These are phyloP conservation scores for Cladosporium sp. DNA, from an alignment of 2,329 filamentous ascomycete genomes.

Conservation along the genomic window DNA sequence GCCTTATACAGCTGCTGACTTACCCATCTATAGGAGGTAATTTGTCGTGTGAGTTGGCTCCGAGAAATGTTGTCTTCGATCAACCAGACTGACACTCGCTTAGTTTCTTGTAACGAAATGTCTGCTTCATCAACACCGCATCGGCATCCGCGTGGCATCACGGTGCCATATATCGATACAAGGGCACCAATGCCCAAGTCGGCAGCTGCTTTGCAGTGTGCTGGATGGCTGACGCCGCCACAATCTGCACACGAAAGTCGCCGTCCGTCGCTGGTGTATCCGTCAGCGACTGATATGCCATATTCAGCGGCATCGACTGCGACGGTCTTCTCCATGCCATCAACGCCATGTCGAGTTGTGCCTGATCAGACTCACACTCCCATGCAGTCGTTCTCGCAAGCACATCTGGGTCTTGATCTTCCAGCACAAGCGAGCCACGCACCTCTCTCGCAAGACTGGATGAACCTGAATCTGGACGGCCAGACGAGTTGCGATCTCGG, in stretches of 20 bases:
- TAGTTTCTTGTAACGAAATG: constrained; percentile 29
- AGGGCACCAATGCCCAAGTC: constrained; percentile 23
- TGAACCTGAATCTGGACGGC: constrained; percentile 3
- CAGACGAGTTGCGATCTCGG: not conserved
- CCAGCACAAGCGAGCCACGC: not conserved
- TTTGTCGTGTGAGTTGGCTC: constrained; percentile 28
- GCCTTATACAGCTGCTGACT: constrained; percentile 12
- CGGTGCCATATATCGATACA: constrained; percentile 33
- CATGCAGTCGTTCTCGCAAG: constrained; percentile 2
- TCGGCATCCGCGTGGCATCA: constrained; percentile 29
- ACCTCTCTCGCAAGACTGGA: constrained; percentile 1
- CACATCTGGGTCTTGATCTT: not conserved
- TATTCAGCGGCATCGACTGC: constrained; percentile 29
- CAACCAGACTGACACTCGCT: constrained; percentile 22
- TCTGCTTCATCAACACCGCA: constrained; percentile 30
- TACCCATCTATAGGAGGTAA: constrained; percentile 21
- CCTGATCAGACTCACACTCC: not conserved
- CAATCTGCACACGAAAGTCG: constrained; percentile 34
- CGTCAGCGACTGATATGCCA: constrained; percentile 26
- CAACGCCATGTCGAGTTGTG: constrained; percentile 29
- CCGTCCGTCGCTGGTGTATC: constrained; percentile 31
- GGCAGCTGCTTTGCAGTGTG: constrained; percentile 24
- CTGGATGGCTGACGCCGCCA: constrained; percentile 33
- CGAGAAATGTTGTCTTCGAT: constrained; percentile 21
- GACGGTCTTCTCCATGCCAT: constrained; percentile 30